Conservation (phyloP, 768 basidiomycete species). For the Dioszegia aurantiaca region DNA sequence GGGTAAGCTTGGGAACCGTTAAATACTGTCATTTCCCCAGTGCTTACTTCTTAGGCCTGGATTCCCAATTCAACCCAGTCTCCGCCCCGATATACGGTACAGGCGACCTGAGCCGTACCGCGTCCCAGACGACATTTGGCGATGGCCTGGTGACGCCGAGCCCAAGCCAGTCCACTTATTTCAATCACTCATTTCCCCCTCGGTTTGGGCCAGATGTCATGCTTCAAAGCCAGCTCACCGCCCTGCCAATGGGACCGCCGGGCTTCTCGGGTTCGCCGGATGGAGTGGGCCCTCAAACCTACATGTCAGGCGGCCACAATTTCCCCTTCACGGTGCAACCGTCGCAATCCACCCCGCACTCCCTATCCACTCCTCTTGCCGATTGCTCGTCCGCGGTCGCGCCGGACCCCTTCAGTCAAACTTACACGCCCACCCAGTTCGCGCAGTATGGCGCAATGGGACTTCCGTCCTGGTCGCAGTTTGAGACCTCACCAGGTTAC, state of each 20-base stretch:
- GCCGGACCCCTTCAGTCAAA: background rate
- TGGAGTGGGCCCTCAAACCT: background rate
- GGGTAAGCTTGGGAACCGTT: constrained; percentile 12
- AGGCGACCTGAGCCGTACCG: background rate
- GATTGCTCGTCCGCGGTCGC: too few species aligned
- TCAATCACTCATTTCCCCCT: constrained; percentile 5
- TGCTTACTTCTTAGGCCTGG: background rate
- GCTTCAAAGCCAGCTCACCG: background rate
- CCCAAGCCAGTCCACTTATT: constrained; percentile 15
- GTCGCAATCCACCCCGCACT: background rate
- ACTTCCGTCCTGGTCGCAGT: background rate
- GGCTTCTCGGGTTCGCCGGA: background rate
- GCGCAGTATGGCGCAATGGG: constrained; percentile 7
- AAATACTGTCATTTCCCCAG: background rate
- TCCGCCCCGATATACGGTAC: background rate
- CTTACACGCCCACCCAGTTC: constrained; percentile 1
- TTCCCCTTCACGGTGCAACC: background rate
- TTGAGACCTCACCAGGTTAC: background rate
- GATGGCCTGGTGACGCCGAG: background rate
- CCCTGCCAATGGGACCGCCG: background rate
- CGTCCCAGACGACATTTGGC: background rate
- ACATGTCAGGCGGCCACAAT: background rate
- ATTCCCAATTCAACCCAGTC: background rate
- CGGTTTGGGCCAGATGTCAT: background rate
- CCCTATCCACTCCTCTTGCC: background rate